These are phyloP conservation scores for Amylocystis lapponica DNA, from an alignment of 768 basidiomycete species.

Conservation along the genomic window DNA sequence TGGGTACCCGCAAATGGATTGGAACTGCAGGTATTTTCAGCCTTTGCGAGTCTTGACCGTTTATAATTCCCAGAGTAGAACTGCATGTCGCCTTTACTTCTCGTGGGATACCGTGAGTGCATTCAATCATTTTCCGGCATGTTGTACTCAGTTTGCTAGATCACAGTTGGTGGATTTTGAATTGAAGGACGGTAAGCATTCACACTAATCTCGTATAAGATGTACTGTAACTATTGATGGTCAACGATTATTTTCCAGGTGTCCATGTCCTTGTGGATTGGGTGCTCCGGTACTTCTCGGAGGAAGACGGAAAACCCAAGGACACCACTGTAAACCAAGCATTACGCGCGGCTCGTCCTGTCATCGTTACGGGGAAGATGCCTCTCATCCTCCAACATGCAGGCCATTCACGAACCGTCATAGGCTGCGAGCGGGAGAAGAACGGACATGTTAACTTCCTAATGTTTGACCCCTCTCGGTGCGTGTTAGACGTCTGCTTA, in stretches of 20 bases:
- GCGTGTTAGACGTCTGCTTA: constrained; percentile 10
- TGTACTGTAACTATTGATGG: neutral
- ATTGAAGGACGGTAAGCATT: constrained; percentile 39
- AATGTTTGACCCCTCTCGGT: constrained; percentile 75
- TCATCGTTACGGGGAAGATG: constrained; percentile 58
- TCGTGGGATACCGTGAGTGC: constrained; percentile 74
- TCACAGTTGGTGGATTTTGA: constrained; percentile 64
- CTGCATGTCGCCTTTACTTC: constrained; percentile 73
- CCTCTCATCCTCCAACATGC: constrained; percentile 79
- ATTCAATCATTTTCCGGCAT: neutral
- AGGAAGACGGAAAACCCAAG: constrained; percentile 10
- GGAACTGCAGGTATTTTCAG: constrained; percentile 62
- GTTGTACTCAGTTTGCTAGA: constrained; percentile 27
- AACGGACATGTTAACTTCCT: constrained; percentile 58
- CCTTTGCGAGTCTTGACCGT: neutral
- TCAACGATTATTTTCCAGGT: constrained; percentile 4
- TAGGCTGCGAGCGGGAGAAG: constrained; percentile 73
- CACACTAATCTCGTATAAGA: neutral
- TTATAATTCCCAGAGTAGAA: constrained; percentile 36
- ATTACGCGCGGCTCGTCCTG: constrained; percentile 43
- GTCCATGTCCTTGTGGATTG: constrained; percentile 49
- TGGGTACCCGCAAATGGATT: constrained; percentile 67
- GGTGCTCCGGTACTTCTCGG: constrained; percentile 68
- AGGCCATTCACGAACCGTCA: constrained; percentile 83
- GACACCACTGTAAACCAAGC: constrained; percentile 42